Percentiles rank a stretch among this genome's conserved stretches.
Evolutionary conservation across 176 grass and related monocot species (phyloP).

Genomic region (Pharus latifolius): DNA sequence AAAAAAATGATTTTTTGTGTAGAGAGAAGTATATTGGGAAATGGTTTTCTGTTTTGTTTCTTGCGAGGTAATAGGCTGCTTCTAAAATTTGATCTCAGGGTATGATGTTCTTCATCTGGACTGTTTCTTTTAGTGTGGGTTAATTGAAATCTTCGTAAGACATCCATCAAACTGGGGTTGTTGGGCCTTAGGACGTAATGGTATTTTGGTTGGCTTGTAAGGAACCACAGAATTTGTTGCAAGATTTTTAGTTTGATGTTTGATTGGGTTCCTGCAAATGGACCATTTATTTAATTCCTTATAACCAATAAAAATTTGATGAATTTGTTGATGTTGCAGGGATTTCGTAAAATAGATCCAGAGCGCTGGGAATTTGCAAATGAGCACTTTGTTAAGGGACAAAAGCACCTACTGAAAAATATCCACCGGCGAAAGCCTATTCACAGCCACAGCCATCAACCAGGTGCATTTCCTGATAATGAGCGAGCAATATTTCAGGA

Average conservation of each 20-base stretch:
- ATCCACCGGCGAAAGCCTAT: slow-evolving; percentile 89
- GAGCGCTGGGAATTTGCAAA: slow-evolving; percentile 97
- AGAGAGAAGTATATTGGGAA: neutral
- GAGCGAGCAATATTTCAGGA: slow-evolving; percentile 74
- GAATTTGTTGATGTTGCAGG: slow-evolving; percentile 36
- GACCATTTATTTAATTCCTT: neutral
- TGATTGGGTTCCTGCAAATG: neutral
- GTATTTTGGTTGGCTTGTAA: neutral
- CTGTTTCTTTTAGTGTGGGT: neutral
- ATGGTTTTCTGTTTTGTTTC: neutral
- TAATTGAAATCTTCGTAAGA: neutral
- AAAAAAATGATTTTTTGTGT: neutral
- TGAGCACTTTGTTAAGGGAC: slow-evolving; percentile 75
- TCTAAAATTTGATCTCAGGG: neutral
- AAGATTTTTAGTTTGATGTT: slow-evolving; percentile 1
- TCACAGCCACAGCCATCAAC: slow-evolving; percentile 77
- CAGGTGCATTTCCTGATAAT: slow-evolving; percentile 35
- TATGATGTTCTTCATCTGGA: neutral
- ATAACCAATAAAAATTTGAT: neutral
- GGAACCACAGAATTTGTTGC: neutral
- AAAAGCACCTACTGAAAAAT: slow-evolving; percentile 83
- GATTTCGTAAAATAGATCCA: slow-evolving; percentile 87
- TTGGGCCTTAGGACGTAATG: neutral
- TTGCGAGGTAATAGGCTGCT: neutral
- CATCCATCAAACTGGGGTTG: neutral